Base-by-base conservation (phyloP, 1,139 yeast genomes). In the Taiozyma sp. region DNA sequence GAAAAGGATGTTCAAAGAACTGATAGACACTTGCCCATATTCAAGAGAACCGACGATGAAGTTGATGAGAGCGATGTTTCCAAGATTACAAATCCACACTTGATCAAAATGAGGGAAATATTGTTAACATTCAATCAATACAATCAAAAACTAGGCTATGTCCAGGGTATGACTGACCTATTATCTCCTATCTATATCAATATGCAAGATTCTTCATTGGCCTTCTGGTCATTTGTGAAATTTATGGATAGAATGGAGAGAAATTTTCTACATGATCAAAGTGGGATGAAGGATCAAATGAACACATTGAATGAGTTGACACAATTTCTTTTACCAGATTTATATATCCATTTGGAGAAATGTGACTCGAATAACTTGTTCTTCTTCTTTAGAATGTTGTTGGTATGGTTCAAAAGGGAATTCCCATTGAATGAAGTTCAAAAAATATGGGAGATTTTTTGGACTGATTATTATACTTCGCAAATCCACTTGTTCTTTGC, bases 171-270 rank as follows among this genome's bases (percentile, higher is more conserved):
- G 99, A 84, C 95, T 9, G 99, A 93, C 66, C 72, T 93, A 50
- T 72, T 95, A 42, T 85, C 97, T 0, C 98, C 98, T 1, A 68
- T 93, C 6, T 95, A 90, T 64, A 87, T 83, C 43, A 77, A 82
- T 8, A 70, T 88, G 43, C 60, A 83, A 62, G 96, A 91, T 65
- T 97, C 91, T 60, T 74, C 84, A 0, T 63, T 89, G 35, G 75
- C 96, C 3, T 93, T 93, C 66, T 90, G 97, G 95, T 85, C 93
- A 19, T 93, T 93, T 70, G 75, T 81, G 21, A 80, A 83, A 46
- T 88, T 89, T 60, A 93, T 95, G 99, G 90, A 88, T 47, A 74
- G 95, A 51, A 90, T 93, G 98, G 97, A 93, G 66, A 76, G 98
- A 51, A 95, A 93, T 68, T 93, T 91, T 66, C 73, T 91, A 34